phyloP scores from a whole-genome alignment of 2,329 filamentous ascomycete genomes.

The Biscogniauxia mediterranea region DNA sequence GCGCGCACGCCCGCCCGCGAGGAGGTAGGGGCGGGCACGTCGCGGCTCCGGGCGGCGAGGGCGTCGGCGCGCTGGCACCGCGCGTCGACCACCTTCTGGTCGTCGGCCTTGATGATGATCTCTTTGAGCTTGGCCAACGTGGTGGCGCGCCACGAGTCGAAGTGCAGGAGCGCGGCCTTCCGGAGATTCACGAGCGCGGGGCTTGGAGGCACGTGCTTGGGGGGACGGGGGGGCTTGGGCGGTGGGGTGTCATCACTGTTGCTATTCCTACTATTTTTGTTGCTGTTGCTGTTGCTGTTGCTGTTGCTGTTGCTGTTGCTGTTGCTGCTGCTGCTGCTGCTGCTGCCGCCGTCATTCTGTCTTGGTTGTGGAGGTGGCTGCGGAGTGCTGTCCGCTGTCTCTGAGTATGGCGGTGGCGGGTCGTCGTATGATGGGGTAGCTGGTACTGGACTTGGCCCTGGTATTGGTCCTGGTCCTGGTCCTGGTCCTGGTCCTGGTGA shows the following conservation, averaged over 20 bases:
- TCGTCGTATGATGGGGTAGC: constrained; percentile 4
- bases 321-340: too few relatives aligned
- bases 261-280: constrained; percentile 1
- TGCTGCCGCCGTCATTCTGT: background rate
- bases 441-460: too few relatives aligned
- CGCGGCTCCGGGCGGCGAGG: constrained; percentile 37
- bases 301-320: too few relatives aligned
- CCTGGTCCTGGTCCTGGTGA: too few relatives aligned
- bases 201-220: constrained; percentile 18
- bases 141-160: constrained; percentile 73
- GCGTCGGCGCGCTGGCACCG: constrained; percentile 44
- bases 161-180: constrained; percentile 61
- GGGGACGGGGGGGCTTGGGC: constrained; percentile 7
- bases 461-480: too few relatives aligned
- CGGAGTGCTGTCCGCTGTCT: constrained; percentile 16
- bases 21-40: constrained; percentile 20
- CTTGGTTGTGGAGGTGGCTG: constrained; percentile 10
- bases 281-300: too few relatives aligned
- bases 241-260: constrained; percentile 1
- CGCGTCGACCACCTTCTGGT: constrained; percentile 45
- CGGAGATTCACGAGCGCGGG: constrained; percentile 39
- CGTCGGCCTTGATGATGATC: constrained; percentile 54
- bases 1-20: background rate
- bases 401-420: constrained; percentile 22
- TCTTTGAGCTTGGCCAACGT: constrained; percentile 71